Conservation (phyloP, 257 asterid genomes). For the Solanum arcanum region DNA sequence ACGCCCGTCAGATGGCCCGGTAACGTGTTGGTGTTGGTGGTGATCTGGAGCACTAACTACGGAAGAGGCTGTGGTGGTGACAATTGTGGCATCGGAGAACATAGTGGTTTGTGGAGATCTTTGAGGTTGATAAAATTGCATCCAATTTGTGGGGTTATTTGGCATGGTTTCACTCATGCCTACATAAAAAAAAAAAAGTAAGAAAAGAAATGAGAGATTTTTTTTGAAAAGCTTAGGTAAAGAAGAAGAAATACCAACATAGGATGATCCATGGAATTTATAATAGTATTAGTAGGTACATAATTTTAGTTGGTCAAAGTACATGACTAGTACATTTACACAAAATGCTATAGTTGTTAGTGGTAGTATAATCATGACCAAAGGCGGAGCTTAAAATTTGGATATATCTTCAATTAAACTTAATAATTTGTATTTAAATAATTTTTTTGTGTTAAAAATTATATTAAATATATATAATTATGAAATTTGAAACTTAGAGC, state of each 20-base stretch:
- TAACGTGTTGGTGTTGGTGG: background rate
- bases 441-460: too few species aligned
- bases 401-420: background rate
- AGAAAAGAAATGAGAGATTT: background rate
- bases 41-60: background rate
- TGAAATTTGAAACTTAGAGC: too few species aligned
- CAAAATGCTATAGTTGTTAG: background rate
- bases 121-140: background rate
- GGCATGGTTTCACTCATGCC: slow-evolving; percentile 15
- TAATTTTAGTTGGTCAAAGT: background rate
- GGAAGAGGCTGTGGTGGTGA: background rate
- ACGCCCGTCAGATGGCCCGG: background rate
- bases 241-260: background rate
- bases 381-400: background rate
- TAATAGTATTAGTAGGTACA: background rate
- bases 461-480: too few species aligned
- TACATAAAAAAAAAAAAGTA: background rate
- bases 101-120: background rate
- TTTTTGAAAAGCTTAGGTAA: background rate
- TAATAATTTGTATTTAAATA: too few species aligned
- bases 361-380: background rate
- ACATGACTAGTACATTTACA: background rate
- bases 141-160: background rate
- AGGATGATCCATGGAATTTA: background rate
- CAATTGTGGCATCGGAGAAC: background rate